Evolutionary conservation across 2,329 filamentous ascomycete species (phyloP).

Genomic region (Penicillium sp.): DNA sequence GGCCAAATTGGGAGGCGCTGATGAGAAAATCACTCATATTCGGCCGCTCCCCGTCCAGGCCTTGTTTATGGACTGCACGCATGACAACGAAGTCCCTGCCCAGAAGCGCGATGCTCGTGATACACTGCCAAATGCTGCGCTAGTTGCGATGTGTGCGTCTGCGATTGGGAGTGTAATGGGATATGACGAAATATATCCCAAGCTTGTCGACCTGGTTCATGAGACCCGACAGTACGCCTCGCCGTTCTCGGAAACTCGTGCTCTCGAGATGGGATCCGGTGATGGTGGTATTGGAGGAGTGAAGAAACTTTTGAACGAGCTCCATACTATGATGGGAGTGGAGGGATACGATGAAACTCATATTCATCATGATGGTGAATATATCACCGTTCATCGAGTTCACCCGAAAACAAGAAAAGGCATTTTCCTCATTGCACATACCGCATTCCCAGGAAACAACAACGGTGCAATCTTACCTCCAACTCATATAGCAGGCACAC

Average conservation of each 20-base stretch:
- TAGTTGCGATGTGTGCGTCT: slow-evolving; percentile 94
- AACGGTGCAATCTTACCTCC: slow-evolving; percentile 77
- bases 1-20: slow-evolving; percentile 30
- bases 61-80: slow-evolving; percentile 98
- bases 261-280: slow-evolving; percentile 59
- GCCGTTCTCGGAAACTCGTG: slow-evolving; percentile 61
- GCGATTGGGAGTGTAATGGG: slow-evolving; percentile 96
- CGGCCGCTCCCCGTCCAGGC: slow-evolving; percentile 87
- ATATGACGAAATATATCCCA: slow-evolving; percentile 94
- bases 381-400: slow-evolving; percentile 92
- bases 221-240: slow-evolving; percentile 83
- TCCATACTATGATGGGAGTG: slow-evolving; percentile 92
- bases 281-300: slow-evolving; percentile 85
- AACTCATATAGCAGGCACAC: slow-evolving; percentile 77
- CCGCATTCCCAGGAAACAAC: slow-evolving; percentile 87
- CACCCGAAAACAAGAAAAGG: slow-evolving; percentile 90
- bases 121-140: slow-evolving; percentile 86
- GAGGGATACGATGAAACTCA: slow-evolving; percentile 94
- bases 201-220: slow-evolving; percentile 85
- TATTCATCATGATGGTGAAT: slow-evolving; percentile 93
- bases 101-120: slow-evolving; percentile 94
- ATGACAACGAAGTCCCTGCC: slow-evolving; percentile 94
- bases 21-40: slow-evolving; percentile 73
- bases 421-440: slow-evolving; percentile 93
- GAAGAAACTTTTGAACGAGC: slow-evolving; percentile 90